Evolutionary conservation across 2,329 filamentous ascomycete species (phyloP).

Genomic region (Paraconiothyrium brasiliense): DNA sequence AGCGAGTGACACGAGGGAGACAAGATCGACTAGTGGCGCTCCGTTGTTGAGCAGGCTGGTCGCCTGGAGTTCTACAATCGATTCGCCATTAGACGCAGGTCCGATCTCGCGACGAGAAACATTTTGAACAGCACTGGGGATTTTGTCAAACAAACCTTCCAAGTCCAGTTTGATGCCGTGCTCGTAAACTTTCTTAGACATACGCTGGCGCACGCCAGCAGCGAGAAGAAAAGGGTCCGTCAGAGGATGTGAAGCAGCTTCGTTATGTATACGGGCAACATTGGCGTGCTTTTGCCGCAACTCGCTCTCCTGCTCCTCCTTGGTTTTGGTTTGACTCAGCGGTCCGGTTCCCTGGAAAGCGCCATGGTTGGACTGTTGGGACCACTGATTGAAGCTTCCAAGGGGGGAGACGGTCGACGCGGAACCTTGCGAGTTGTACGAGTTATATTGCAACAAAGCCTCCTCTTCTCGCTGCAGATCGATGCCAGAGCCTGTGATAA

Average conservation of each 20-base stretch:
- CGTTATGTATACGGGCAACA: constrained; percentile 69
- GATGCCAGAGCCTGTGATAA: constrained; percentile 83
- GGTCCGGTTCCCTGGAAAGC: constrained; percentile 52
- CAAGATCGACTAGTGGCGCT: constrained; percentile 79
- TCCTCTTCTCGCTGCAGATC: constrained; percentile 89
- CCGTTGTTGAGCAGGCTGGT: constrained; percentile 75
- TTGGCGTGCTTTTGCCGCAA: constrained; percentile 72
- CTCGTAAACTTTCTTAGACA: constrained; percentile 66
- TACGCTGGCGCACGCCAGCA: constrained; percentile 63
- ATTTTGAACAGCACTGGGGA: constrained; percentile 43
- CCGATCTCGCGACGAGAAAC: constrained; percentile 52
- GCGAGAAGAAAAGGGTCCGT: constrained; percentile 77
- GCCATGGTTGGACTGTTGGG: constrained; percentile 49
- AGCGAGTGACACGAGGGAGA: constrained; percentile 83
- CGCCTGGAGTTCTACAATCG: constrained; percentile 64
- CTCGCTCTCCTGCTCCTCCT: constrained; percentile 71
- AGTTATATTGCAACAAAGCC: constrained; percentile 67
- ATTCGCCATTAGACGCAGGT: constrained; percentile 67
- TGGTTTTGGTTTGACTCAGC: constrained; percentile 66
- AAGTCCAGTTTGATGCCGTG: constrained; percentile 68
- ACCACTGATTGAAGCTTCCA: constrained; percentile 57
- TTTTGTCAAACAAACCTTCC: constrained; percentile 61
- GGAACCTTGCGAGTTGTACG: constrained; percentile 53
- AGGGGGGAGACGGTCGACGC: constrained; percentile 50
- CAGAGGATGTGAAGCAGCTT: constrained; percentile 73